Evolutionary conservation across 2,329 filamentous ascomycete species (phyloP).

Genomic region (Cryphonectria parasitica): DNA sequence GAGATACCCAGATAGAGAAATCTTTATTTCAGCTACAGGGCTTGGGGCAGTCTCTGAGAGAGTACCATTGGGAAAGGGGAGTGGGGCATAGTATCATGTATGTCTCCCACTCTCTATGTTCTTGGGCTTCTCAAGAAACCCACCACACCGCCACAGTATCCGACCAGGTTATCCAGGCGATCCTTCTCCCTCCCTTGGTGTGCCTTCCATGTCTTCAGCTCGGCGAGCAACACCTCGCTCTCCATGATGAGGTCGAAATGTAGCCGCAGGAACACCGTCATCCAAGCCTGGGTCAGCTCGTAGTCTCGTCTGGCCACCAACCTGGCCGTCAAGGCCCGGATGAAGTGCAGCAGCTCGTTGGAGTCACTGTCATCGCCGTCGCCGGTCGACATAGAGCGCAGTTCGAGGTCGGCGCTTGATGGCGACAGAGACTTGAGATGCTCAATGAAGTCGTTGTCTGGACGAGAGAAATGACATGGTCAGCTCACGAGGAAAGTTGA

Average conservation of each 20-base stretch:
- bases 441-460: constrained; percentile 70
- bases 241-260: constrained; percentile 66
- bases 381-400: constrained; percentile 72
- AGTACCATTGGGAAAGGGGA: no score
- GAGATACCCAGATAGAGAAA: neutral
- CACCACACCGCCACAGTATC: constrained; percentile 86
- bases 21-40: neutral
- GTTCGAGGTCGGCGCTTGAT: constrained; percentile 85
- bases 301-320: constrained; percentile 77
- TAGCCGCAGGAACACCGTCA: constrained; percentile 86
- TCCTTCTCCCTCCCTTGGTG: constrained; percentile 73
- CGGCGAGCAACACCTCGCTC: constrained; percentile 57
- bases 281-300: constrained; percentile 95
- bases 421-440: constrained; percentile 82
- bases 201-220: constrained; percentile 70
- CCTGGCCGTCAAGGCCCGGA: constrained; percentile 75
- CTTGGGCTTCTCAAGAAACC: constrained; percentile 73
- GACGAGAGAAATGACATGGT: neutral
- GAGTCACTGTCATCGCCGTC: constrained; percentile 50
- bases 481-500: constrained; percentile 4
- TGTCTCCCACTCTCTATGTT: constrained; percentile 42
- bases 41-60: neutral
- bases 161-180: constrained; percentile 75
- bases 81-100: neutral
- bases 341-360: constrained; percentile 79